A percentile compares a stretch with the other conserved stretches of the same genome.
phyloP scores from a whole-genome alignment of 176 grass and related monocot genomes.

The Stipa capillata region DNA sequence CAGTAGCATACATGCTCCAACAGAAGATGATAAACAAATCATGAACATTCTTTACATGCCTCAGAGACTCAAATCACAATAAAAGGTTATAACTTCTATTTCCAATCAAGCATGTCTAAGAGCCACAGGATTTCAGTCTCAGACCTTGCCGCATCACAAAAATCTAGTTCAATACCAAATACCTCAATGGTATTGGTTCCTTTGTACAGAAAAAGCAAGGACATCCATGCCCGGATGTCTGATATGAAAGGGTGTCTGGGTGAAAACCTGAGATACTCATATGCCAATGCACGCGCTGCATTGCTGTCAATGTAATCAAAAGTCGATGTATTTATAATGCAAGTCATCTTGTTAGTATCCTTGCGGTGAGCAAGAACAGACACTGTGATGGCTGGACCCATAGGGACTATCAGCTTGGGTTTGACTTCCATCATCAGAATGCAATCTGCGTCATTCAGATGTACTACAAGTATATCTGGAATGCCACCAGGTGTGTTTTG shows the following conservation, averaged over 20 bases:
- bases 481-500: constrained; percentile 37
- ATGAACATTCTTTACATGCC: constrained; percentile 34
- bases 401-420: constrained; percentile 36
- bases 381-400: constrained; percentile 30
- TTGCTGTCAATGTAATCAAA: constrained; percentile 77
- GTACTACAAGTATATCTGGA: constrained; percentile 43
- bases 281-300: constrained; percentile 52
- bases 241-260: constrained; percentile 63
- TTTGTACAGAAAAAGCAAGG: constrained; percentile 54
- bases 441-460: constrained; percentile 46
- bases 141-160: constrained; percentile 61
- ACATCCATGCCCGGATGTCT: constrained; percentile 74
- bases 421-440: constrained; percentile 55
- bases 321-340: constrained; percentile 41
- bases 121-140: constrained; percentile 75
- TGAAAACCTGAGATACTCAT: constrained; percentile 73
- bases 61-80: neutral
- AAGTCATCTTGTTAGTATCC: constrained; percentile 60
- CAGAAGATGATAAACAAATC: neutral
- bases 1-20: neutral
- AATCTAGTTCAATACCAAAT: constrained; percentile 78
- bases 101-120: constrained; percentile 86
- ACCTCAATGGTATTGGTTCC: constrained; percentile 37
- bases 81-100: constrained; percentile 22
- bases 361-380: constrained; percentile 61